Evolutionary conservation across 495 filamentous ascomycete genomes (phyloP).

Genomic region (Cenococcum geophilum): DNA sequence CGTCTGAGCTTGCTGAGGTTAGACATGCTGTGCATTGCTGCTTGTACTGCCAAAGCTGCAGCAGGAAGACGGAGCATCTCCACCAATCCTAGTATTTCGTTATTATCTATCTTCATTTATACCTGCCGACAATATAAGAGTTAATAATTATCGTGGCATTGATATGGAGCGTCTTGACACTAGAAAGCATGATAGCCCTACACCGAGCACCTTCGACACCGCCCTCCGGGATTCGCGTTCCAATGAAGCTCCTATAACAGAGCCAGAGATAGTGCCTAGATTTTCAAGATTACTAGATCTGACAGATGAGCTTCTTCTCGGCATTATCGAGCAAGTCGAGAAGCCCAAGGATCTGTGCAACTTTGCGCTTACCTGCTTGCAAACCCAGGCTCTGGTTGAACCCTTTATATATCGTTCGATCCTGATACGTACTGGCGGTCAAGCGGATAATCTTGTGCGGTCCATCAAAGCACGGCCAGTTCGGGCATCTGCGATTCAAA

Average conservation of each 20-base stretch:
- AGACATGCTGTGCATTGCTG: no score
- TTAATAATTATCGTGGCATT: not conserved
- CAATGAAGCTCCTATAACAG: not conserved
- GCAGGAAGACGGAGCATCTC: no score
- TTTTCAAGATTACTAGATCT: slow-evolving; percentile 10
- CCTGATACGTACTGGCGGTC: slow-evolving; percentile 9
- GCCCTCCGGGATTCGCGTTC: not conserved
- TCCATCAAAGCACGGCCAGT: slow-evolving; percentile 6
- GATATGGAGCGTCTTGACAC: no score
- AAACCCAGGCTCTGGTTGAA: slow-evolving; percentile 18
- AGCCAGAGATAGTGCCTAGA: not conserved
- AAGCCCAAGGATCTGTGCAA: slow-evolving; percentile 9
- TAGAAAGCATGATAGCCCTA: no score
- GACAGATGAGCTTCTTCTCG: slow-evolving; percentile 25
- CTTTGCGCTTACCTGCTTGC: slow-evolving; percentile 17
- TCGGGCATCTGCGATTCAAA: slow-evolving; percentile 11
- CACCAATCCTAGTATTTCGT: no score
- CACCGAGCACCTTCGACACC: no score
- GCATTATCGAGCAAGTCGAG: slow-evolving; percentile 24
- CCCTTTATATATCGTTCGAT: slow-evolving; percentile 23
- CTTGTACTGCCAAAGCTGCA: no score
- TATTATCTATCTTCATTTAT: no score
- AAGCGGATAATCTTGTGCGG: slow-evolving; percentile 3
- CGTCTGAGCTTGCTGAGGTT: no score
- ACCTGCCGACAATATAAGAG: no score